Evolutionary conservation across 2,329 filamentous ascomycete species (phyloP).

Genomic region (Sarocladium kiliense): DNA sequence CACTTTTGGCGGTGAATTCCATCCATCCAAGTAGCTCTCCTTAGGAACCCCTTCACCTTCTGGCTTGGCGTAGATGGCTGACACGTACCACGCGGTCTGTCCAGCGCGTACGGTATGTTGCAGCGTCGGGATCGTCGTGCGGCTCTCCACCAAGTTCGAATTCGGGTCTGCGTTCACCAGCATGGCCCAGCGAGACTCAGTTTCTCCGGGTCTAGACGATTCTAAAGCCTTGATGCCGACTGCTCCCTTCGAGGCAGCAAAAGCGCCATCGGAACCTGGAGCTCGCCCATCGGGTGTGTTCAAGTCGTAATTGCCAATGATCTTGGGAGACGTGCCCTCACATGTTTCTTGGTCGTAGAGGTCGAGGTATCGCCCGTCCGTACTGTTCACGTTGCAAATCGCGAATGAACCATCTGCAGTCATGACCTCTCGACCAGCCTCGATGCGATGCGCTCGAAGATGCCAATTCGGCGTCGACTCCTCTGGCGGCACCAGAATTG

Average conservation of each 20-base stretch:
- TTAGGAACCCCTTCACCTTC: constrained; percentile 45
- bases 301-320: constrained; percentile 58
- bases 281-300: constrained; percentile 48
- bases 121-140: constrained; percentile 67
- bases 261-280: constrained; percentile 45
- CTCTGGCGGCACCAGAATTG: constrained; percentile 58
- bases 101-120: constrained; percentile 55
- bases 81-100: constrained; percentile 60
- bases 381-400: constrained; percentile 49
- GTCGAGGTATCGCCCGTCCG: constrained; percentile 45
- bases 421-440: constrained; percentile 56
- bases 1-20: constrained; percentile 52
- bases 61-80: constrained; percentile 67
- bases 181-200: constrained; percentile 46
- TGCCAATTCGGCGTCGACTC: constrained; percentile 63
- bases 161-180: constrained; percentile 74
- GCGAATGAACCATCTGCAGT: constrained; percentile 74
- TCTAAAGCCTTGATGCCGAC: constrained; percentile 54
- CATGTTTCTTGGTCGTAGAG: constrained; percentile 37
- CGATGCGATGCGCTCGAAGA: constrained; percentile 58
- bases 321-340: constrained; percentile 48
- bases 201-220: constrained; percentile 27
- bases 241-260: constrained; percentile 51
- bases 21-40: constrained; percentile 52
- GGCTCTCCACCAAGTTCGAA: constrained; percentile 67